Evolutionary conservation across 129 eudicot genomes (phyloP), one percentile per base, ranked within the genome.

Genomic region (Ambrosia artemisiifolia): DNA sequence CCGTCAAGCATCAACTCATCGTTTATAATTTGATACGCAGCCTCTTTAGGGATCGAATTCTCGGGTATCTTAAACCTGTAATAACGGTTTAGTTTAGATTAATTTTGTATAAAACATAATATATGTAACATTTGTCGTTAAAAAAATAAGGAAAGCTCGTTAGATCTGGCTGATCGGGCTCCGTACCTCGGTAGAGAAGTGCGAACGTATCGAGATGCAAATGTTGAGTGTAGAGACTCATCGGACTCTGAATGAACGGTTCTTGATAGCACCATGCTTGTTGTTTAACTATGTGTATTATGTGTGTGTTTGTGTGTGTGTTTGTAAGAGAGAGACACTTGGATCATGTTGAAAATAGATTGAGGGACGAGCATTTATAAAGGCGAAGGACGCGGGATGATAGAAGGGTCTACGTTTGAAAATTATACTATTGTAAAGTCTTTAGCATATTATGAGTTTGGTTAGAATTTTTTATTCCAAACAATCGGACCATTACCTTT

Each of bases 1-100:
- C 97, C 97, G 43, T 91, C 97, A 60, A 91, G 42, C 97, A 91
- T 91, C n/a, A 91, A 75, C 70, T 91, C 97, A 69, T 91, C 97
- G 75, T 91, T 88, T 48, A 91, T 91, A 17, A 88, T 88, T 70
- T 91, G 97, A 66, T 75, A 91, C 42, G 96, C 96, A 24, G 95
- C 97, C 43, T 91, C 97, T 66, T 84, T 91, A 0, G 97, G 97
- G 42, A 91, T 91, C 81, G 97, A 83, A 48, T 75, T 80, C 17
- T 85, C 85, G 3, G 88, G 86, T 75, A 91, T 84, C 85, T 80
- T 78, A 53, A 71, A 91, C 87, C 97, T 88, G 60, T 43, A 53
- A 3, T 48, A 24, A 24, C 0, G 1, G 28, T 24, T 0, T 24
- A 24, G 0, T 24, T 24, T 24, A 24, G 28, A 24, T 24, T 24